Conservation (phyloP, 208 protist species). For the Wallacemonas sp. region DNA sequence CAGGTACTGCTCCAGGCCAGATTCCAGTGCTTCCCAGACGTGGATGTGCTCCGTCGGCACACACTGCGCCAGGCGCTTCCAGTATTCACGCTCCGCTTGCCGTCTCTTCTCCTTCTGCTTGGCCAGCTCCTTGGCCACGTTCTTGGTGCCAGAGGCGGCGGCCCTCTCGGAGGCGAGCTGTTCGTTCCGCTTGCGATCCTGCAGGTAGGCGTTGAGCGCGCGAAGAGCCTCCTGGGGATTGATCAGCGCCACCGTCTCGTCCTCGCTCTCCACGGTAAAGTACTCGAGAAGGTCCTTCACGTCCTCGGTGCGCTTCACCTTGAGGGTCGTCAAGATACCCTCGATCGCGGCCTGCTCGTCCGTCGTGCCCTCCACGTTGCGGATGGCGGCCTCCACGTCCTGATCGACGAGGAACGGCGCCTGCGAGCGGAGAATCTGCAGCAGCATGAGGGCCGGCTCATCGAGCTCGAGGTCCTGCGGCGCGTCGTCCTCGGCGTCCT, state of each 20-base stretch:
- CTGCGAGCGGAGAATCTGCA: conserved; percentile 85
- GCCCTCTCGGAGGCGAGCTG: conserved; percentile 9
- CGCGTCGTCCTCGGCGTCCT: conserved; percentile 45
- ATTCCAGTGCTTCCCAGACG: conserved; percentile 90
- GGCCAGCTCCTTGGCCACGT: conserved; percentile 38
- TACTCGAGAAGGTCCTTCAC: conserved; percentile 90
- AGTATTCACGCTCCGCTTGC: conserved; percentile 80
- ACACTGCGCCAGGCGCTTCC: conserved; percentile 75
- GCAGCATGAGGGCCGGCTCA: conserved; percentile 82
- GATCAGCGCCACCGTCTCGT: conserved; percentile 70
- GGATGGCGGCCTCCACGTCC: conserved; percentile 71
- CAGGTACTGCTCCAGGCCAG: conserved; percentile 90
- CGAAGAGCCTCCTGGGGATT: conserved; percentile 84
- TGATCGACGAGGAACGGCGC: conserved; percentile 89
- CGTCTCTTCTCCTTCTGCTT: conserved; percentile 39
- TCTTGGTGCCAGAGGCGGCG: conserved; percentile 15
- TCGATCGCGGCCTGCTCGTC: conserved; percentile 89
- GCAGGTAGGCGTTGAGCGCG: conserved; percentile 83
- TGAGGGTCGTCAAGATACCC: conserved; percentile 92
- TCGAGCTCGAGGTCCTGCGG: conserved; percentile 67
- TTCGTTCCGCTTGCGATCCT: conserved; percentile 48
- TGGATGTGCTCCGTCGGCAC: conserved; percentile 81
- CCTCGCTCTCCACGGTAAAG: conserved; percentile 72
- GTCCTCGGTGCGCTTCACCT: conserved; percentile 83
- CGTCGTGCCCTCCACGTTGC: conserved; percentile 65